Evolutionary conservation across 2,329 filamentous ascomycete genomes (phyloP).

Genomic region (Monilinia fructicola): DNA sequence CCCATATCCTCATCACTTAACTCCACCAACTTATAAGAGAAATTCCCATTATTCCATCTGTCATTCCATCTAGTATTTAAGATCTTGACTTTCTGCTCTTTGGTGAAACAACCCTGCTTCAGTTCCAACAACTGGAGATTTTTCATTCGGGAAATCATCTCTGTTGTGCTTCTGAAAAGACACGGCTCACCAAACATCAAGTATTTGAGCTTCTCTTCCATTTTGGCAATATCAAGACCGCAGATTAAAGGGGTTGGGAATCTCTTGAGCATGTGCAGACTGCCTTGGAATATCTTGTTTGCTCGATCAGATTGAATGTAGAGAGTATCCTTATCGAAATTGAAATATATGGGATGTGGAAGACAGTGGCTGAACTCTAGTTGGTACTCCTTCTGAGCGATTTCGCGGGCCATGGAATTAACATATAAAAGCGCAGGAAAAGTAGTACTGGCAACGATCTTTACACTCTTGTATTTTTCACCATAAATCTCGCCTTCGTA

Average conservation of each 20-base stretch:
- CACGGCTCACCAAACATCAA: constrained; percentile 15
- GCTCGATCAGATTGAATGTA: constrained; percentile 12
- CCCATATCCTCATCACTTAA: constrained; percentile 9
- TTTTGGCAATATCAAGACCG: constrained; percentile 11
- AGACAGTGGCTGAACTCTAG: constrained; percentile 8
- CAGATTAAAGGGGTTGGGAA: neutral
- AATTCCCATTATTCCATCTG: neutral
- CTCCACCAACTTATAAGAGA: neutral
- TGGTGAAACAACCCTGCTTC: constrained; percentile 7
- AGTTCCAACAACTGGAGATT: constrained; percentile 7
- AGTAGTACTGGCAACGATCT: neutral
- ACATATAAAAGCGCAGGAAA: neutral
- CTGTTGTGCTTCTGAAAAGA: constrained; percentile 14
- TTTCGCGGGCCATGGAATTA: neutral
- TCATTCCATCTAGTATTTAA: constrained; percentile 11
- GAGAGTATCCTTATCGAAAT: constrained; percentile 6
- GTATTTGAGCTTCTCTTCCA: constrained; percentile 13
- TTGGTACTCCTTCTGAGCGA: neutral
- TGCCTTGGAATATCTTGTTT: neutral
- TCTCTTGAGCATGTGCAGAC: neutral
- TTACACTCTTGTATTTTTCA: constrained; percentile 13
- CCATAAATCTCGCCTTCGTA: neutral
- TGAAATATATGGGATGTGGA: constrained; percentile 11
- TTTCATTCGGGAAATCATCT: constrained; percentile 1
- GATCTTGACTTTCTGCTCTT: constrained; percentile 10